These are phyloP conservation scores for Amaranthus cruentus DNA, from an alignment of 148 eudicot genomes.

Conservation along the genomic window DNA sequence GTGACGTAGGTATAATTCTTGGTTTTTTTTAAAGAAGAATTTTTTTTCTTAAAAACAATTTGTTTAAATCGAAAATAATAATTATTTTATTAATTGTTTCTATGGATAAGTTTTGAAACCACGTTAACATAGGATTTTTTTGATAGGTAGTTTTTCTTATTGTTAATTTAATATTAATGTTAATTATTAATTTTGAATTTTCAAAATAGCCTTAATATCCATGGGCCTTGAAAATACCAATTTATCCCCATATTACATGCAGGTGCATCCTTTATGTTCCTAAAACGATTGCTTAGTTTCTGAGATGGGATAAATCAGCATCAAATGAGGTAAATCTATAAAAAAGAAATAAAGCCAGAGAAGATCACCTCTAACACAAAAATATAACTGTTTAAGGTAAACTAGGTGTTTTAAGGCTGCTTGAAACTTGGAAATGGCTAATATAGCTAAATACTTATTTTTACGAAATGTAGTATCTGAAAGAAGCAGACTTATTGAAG, in stretches of 20 bases:
- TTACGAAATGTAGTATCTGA: background rate
- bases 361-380: background rate
- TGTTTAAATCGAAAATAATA: no score
- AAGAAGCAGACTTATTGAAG: background rate
- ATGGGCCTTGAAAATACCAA: background rate
- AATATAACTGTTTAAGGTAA: background rate
- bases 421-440: background rate
- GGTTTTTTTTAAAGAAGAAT: no score
- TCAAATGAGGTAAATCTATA: background rate
- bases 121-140: no score
- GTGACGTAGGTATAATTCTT: no score
- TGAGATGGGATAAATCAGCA: no score
- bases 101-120: no score
- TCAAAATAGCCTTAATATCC: no score
- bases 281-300: background rate
- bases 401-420: background rate
- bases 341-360: background rate
- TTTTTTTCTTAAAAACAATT: no score
- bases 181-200: no score
- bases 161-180: no score
- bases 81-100: no score
- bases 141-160: no score
- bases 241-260: background rate
- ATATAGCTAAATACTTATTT: background rate
- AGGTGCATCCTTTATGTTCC: background rate